Conservation (phyloP, 129 eudicot genomes). For the Saposhnikovia divaricata region DNA sequence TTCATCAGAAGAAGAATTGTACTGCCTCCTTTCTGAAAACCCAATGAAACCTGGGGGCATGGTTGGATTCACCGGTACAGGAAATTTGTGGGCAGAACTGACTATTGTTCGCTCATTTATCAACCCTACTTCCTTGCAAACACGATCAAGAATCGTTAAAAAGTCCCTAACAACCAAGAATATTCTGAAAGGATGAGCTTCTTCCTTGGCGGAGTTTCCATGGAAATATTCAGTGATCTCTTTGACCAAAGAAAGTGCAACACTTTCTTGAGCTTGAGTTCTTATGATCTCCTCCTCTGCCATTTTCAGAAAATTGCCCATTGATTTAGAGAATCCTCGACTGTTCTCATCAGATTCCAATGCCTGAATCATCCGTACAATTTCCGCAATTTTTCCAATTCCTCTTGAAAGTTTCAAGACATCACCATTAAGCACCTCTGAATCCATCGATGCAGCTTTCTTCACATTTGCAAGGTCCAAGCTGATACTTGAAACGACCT, state of each 20-base stretch:
- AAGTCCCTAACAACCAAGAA: conserved; percentile 91
- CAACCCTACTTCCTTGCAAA: conserved; percentile 79
- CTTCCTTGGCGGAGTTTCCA: conserved; percentile 89
- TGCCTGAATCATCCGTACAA: conserved; percentile 37
- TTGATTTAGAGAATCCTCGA: conserved; percentile 47
- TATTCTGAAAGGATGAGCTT: conserved; percentile 85
- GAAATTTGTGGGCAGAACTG: conserved; percentile 48
- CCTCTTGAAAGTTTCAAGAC: conserved; percentile 64
- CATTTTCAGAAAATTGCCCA: conserved; percentile 54
- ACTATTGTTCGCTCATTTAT: conserved; percentile 57
- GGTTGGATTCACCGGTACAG: conserved; percentile 56
- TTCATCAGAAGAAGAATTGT: conserved; percentile 66
- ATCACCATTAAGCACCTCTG: conserved; percentile 76
- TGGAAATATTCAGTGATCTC: conserved; percentile 91
- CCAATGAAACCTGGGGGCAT: conserved; percentile 37
- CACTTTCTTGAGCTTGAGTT: conserved; percentile 66
- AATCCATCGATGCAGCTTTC: conserved; percentile 88
- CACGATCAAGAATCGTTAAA: conserved; percentile 59
- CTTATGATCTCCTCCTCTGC: conserved; percentile 72
- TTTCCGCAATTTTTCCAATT: conserved; percentile 42
- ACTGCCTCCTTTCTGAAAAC: conserved; percentile 34
- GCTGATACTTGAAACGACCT: conserved; percentile 58
- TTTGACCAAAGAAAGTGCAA: conserved; percentile 63
- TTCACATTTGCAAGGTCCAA: conserved; percentile 78
- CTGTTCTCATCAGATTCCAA: conserved; percentile 21